Conservation (phyloP, 257 asterid genomes). For the Verbena officinalis region DNA sequence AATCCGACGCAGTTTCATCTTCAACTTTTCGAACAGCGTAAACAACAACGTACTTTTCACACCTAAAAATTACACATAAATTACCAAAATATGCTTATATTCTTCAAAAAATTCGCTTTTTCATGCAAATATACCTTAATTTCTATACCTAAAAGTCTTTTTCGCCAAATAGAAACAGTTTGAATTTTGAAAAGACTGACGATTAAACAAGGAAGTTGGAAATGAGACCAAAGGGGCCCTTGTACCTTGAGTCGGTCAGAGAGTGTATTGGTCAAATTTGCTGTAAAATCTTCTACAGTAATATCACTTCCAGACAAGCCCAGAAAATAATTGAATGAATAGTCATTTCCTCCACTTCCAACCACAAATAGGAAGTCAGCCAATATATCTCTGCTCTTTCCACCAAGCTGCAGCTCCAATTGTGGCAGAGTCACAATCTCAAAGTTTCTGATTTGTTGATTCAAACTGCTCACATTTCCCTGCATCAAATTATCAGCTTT, state of each 20-base stretch:
- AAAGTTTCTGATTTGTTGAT: conserved; percentile 58
- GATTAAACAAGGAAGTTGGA: no score
- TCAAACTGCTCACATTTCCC: conserved; percentile 63
- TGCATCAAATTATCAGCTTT: conserved; percentile 30
- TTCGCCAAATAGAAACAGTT: neutral
- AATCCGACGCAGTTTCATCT: no score
- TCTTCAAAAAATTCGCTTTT: no score
- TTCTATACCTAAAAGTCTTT: neutral
- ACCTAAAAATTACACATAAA: no score
- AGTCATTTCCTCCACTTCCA: conserved; percentile 85
- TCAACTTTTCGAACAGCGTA: no score
- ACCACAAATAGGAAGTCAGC: conserved; percentile 60
- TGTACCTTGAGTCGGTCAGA: conserved; percentile 59
- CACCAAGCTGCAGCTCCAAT: conserved; percentile 45
- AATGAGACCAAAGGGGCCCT: no score
- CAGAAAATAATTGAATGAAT: conserved; percentile 58
- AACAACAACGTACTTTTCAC: no score
- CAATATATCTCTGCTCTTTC: conserved; percentile 18
- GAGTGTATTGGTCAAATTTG: conserved; percentile 45
- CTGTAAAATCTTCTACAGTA: conserved; percentile 56
- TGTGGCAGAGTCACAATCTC: conserved; percentile 61
- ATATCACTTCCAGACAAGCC: conserved; percentile 36
- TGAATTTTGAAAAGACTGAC: neutral
- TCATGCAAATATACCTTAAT: no score
- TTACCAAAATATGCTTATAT: no score